phyloP scores from a whole-genome alignment of 441 rosid species.

The Gossypium trilobum region DNA sequence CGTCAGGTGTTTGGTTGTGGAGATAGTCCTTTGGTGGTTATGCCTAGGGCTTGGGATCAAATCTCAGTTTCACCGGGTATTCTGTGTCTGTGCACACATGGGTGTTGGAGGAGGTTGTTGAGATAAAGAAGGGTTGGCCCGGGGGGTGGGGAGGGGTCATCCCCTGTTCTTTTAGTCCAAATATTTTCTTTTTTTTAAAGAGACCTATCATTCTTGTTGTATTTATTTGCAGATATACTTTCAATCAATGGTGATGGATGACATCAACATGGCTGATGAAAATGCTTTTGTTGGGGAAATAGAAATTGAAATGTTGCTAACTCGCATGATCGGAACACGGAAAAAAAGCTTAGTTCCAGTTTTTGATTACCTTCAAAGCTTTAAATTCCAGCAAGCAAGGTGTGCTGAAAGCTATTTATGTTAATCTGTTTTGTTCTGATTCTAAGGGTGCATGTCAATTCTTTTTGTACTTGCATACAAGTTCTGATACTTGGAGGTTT shows the following conservation, averaged over 20 bases:
- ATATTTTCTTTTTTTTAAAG: background rate
- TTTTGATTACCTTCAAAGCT: constrained; percentile 38
- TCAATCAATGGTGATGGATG: constrained; percentile 39
- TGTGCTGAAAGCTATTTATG: constrained; percentile 16
- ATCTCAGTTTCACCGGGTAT: background rate
- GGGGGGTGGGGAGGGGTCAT: background rate
- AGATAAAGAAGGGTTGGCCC: background rate
- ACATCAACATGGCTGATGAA: constrained; percentile 26
- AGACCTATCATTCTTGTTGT: constrained; percentile 16
- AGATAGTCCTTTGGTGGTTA: background rate
- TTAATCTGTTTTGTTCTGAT: background rate
- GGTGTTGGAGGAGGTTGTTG: background rate
- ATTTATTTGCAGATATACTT: constrained; percentile 46
- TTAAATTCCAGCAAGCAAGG: constrained; percentile 44
- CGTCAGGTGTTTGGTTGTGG: background rate
- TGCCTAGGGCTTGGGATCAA: background rate
- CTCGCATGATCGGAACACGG: constrained; percentile 54
- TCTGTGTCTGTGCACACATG: background rate
- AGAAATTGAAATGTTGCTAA: constrained; percentile 55
- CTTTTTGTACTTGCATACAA: background rate
- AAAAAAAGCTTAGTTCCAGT: constrained; percentile 62
- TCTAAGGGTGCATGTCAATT: background rate
- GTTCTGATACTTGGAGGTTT: background rate
- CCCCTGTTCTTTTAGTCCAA: background rate
- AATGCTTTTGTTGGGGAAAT: constrained; percentile 46